These are phyloP conservation scores for Nidula microcarpa DNA, from an alignment of 768 basidiomycete genomes.

Conservation along the genomic window DNA sequence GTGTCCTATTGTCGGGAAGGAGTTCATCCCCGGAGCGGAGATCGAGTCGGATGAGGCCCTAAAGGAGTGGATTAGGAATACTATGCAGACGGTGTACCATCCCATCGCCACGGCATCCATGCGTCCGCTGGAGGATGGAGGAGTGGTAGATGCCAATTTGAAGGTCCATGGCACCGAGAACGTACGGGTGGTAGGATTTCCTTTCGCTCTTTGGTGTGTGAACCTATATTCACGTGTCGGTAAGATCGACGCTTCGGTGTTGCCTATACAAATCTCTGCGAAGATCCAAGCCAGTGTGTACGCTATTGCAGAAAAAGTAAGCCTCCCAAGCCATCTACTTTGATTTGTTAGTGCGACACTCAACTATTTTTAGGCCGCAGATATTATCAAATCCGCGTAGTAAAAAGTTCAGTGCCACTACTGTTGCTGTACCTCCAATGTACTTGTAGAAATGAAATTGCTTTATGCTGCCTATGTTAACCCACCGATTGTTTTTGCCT, in stretches of 20 bases:
- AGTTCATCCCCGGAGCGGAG: conserved; percentile 19
- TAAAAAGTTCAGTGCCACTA: too few relatives aligned
- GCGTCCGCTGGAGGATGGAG: conserved; percentile 23
- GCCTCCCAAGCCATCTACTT: too few relatives aligned
- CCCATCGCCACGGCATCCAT: conserved; percentile 33
- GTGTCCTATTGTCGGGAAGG: conserved; percentile 15
- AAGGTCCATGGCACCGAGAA: conserved; percentile 24
- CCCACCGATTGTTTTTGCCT: too few relatives aligned
- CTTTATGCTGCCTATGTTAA: too few relatives aligned
- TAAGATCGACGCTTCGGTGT: conserved; percentile 24
- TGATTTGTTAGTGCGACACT: too few relatives aligned
- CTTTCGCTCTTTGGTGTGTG: background rate
- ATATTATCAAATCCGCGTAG: background rate
- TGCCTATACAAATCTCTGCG: conserved; percentile 26
- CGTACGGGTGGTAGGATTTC: conserved; percentile 7
- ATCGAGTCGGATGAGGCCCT: conserved; percentile 54
- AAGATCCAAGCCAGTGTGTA: conserved; percentile 16
- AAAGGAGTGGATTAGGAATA: conserved; percentile 44
- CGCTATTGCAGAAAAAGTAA: conserved; percentile 10
- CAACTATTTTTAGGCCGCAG: conserved; percentile 1
- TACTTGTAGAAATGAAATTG: too few relatives aligned
- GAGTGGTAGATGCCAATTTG: conserved; percentile 27
- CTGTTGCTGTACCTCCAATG: too few relatives aligned
- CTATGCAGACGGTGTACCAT: conserved; percentile 55
- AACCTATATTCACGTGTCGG: background rate